Percentiles rank a stretch among this genome's conserved stretches.
These are phyloP conservation scores for Ascochyta fabae DNA, from an alignment of 2,329 filamentous ascomycete species.

Conservation along the genomic window DNA sequence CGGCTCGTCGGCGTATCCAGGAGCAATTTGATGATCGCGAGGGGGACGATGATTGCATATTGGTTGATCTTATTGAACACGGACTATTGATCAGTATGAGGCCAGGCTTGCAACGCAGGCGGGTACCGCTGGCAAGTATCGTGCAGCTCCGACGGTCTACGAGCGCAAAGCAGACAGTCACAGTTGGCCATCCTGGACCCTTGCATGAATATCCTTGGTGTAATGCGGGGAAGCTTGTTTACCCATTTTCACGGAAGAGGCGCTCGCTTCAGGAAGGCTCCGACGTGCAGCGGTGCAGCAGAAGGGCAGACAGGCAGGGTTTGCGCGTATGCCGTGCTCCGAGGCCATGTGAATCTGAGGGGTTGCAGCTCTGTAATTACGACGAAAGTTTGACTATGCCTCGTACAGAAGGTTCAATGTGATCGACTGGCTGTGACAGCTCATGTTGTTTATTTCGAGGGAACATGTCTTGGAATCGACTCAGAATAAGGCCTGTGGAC, in stretches of 20 bases:
- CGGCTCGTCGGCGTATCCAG: constrained; percentile 2
- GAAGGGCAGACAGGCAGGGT: not conserved
- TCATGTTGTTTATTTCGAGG: not conserved
- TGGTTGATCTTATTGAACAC: not conserved
- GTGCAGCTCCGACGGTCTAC: not conserved
- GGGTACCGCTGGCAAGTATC: not conserved
- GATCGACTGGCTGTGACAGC: not conserved
- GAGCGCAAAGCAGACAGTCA: not conserved
- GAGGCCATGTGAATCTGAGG: constrained; percentile 9
- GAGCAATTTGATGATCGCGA: constrained; percentile 2
- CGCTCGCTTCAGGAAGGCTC: constrained; percentile 11
- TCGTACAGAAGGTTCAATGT: not conserved
- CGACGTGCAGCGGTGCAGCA: not conserved
- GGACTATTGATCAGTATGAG: not conserved
- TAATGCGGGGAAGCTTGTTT: constrained; percentile 15
- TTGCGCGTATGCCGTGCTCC: not conserved
- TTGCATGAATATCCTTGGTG: constrained; percentile 1
- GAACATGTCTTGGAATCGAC: not conserved
- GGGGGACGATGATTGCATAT: not conserved
- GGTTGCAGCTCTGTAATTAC: not conserved
- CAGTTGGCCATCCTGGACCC: not conserved
- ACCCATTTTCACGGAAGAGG: constrained; percentile 1
- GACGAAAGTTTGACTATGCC: not conserved
- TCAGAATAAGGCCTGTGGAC: no score
- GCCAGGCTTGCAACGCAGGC: not conserved